phyloP scores from a whole-genome alignment of 2,329 filamentous ascomycete genomes.

The Geoglossum cookeanum region DNA sequence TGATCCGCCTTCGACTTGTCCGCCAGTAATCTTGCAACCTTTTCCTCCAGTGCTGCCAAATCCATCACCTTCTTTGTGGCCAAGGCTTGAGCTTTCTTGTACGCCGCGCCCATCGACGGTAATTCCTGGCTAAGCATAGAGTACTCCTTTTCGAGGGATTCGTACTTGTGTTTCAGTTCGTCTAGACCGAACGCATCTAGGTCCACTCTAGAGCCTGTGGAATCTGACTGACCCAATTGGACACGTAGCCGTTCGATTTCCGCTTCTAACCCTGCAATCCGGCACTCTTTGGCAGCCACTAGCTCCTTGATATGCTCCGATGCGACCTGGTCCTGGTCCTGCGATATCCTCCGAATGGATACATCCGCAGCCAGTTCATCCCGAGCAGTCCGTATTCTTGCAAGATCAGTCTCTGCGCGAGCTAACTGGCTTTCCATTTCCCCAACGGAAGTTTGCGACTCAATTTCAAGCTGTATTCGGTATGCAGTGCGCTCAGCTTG shows the following conservation, averaged over 20 bases:
- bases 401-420: slow-evolving; percentile 64
- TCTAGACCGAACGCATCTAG: slow-evolving; percentile 44
- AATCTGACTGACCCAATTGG: slow-evolving; percentile 30
- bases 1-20: slow-evolving; percentile 96
- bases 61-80: slow-evolving; percentile 78
- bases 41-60: slow-evolving; percentile 56
- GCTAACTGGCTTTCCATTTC: slow-evolving; percentile 72
- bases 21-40: slow-evolving; percentile 50
- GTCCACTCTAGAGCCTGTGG: slow-evolving; percentile 23
- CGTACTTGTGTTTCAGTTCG: slow-evolving; percentile 54
- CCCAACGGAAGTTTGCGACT: slow-evolving; percentile 49
- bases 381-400: slow-evolving; percentile 62
- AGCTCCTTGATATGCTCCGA: slow-evolving; percentile 62
- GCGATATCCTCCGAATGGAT: slow-evolving; percentile 55
- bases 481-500: slow-evolving; percentile 72
- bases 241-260: slow-evolving; percentile 55
- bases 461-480: slow-evolving; percentile 61
- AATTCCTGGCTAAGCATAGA: slow-evolving; percentile 72
- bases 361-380: slow-evolving; percentile 77
- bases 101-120: slow-evolving; percentile 74
- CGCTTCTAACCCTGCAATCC: slow-evolving; percentile 64
- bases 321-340: slow-evolving; percentile 56
- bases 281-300: slow-evolving; percentile 55
- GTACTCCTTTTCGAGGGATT: slow-evolving; percentile 61
- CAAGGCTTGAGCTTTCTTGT: slow-evolving; percentile 70